Evolutionary conservation across 2,329 filamentous ascomycete genomes (phyloP), one percentile per base, ranked within the genome.

Genomic region (Elsinoe perseae): DNA sequence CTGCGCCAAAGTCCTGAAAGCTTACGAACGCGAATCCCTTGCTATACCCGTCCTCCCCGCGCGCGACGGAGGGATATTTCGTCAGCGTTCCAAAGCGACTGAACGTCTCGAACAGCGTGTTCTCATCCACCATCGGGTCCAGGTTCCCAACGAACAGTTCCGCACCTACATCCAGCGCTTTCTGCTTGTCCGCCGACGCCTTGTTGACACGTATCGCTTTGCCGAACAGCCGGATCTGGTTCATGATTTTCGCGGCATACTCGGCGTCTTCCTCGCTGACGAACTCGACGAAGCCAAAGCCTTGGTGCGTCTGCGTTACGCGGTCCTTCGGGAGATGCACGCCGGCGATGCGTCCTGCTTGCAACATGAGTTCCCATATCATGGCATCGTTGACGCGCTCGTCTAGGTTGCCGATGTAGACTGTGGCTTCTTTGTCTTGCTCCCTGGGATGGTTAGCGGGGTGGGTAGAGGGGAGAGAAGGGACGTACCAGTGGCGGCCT

Each of bases 271-370:
- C 85, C 69, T 95, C 90, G 63, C 87, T 91, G 68, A 90, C 92
- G 72, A 96, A 98, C 73, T 98, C 93, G 72, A 98, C 93, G 73
- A 98, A 98, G 65, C 93, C 93, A 77, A 96, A 98, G 64, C 93
- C 93, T 74, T 97, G 93, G 72, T 98, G 93, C 57, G 85, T 86
- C 69, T 96, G 90, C 46, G 93, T 96, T 64, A 98, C 93, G 71
- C 93, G 89, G 73, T 98, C 93, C 78, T 96, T 95, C 56, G 93
- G 93, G 69, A 98, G 84, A 75, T 98, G 93, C 61, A 98, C 92
- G 73, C 97, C 97, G 69, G 95, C 89, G 66, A 98, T 95, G 64
- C 92, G 91, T 56, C 93, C 93, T 70, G 91, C 90, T 76, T 98
- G 93, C 56, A 96, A 84, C 59, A 97, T 97, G 66, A 98, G 80